Percentiles rank a stretch among this genome's conserved stretches.
These are phyloP conservation scores for Lentinula novae-zelandiae DNA, from an alignment of 1,284 basidiomycete species.

Conservation along the genomic window DNA sequence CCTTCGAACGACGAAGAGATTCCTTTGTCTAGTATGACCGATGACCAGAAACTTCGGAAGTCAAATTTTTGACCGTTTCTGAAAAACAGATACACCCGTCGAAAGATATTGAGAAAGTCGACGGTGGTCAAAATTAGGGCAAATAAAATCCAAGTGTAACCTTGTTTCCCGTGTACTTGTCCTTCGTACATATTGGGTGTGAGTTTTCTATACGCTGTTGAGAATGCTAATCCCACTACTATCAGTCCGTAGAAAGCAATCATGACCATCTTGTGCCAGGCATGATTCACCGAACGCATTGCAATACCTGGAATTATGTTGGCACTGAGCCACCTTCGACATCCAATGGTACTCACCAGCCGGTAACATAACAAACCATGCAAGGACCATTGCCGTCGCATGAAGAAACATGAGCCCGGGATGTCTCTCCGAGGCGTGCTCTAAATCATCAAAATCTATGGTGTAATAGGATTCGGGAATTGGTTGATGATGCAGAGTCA, in stretches of 20 bases:
- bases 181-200: slow-evolving; percentile 79
- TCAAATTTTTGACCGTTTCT: slow-evolving; percentile 40
- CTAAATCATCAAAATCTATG: slow-evolving; percentile 61
- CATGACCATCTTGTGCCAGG: slow-evolving; percentile 52
- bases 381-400: slow-evolving; percentile 61
- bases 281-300: slow-evolving; percentile 68
- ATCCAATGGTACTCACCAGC: slow-evolving; percentile 45
- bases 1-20: slow-evolving; percentile 18
- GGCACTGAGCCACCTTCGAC: neutral
- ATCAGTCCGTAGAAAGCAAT: slow-evolving; percentile 54
- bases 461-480: slow-evolving; percentile 79
- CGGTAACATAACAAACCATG: slow-evolving; percentile 76
- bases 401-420: slow-evolving; percentile 68
- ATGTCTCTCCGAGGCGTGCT: slow-evolving; percentile 42
- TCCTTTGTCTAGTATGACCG: slow-evolving; percentile 47
- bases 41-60: slow-evolving; percentile 50
- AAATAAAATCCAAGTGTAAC: slow-evolving; percentile 57
- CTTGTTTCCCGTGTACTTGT: slow-evolving; percentile 56
- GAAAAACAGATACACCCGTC: slow-evolving; percentile 47
- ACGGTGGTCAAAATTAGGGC: slow-evolving; percentile 54
- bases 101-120: slow-evolving; percentile 48
- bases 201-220: slow-evolving; percentile 65
- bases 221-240: slow-evolving; percentile 59
- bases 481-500: slow-evolving; percentile 57
- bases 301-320: slow-evolving; percentile 55